phyloP scores from a whole-genome alignment of 768 basidiomycete genomes.

The Myochromella boudieri region DNA sequence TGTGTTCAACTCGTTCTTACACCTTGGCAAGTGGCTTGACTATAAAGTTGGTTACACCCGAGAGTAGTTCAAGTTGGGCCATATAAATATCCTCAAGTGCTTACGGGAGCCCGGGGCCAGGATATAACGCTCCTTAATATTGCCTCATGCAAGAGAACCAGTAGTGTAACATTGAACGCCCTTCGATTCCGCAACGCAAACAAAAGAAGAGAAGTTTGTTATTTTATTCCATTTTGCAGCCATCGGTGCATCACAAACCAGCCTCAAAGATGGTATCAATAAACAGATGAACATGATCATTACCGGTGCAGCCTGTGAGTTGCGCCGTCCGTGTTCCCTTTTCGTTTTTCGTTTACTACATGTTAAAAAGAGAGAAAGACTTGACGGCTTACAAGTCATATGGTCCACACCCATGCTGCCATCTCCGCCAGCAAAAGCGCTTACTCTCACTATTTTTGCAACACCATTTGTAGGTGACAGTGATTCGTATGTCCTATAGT shows the following conservation, averaged over 20 bases:
- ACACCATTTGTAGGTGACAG: conserved; percentile 11
- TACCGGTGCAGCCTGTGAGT: conserved; percentile 17
- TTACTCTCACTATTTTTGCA: conserved; percentile 15
- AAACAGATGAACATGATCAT: conserved; percentile 19
- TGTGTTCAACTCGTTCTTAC: too few relatives aligned
- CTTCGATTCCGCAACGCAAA: conserved; percentile 1
- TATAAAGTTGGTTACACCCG: too few relatives aligned
- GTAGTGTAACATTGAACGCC: too few relatives aligned
- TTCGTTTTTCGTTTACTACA: neutral
- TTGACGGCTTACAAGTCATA: conserved; percentile 15
- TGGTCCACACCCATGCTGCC: conserved; percentile 18
- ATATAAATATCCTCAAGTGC: too few relatives aligned
- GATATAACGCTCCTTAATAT: too few relatives aligned
- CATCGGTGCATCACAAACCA: conserved; percentile 16
- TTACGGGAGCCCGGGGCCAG: too few relatives aligned
- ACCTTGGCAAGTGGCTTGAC: too few relatives aligned
- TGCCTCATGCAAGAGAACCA: too few relatives aligned
- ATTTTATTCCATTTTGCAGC: conserved; percentile 20
- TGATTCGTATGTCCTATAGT: conserved; percentile 7
- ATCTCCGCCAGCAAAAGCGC: conserved; percentile 17
- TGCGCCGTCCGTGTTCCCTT: neutral
- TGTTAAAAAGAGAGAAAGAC: conserved; percentile 10
- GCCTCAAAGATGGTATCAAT: conserved; percentile 21
- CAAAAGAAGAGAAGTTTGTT: conserved; percentile 19
- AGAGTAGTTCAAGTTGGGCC: too few relatives aligned